Evolutionary conservation across 2,329 filamentous ascomycete genomes (phyloP), one percentile per base, ranked within the genome.

Genomic region (Beauveria varroae): DNA sequence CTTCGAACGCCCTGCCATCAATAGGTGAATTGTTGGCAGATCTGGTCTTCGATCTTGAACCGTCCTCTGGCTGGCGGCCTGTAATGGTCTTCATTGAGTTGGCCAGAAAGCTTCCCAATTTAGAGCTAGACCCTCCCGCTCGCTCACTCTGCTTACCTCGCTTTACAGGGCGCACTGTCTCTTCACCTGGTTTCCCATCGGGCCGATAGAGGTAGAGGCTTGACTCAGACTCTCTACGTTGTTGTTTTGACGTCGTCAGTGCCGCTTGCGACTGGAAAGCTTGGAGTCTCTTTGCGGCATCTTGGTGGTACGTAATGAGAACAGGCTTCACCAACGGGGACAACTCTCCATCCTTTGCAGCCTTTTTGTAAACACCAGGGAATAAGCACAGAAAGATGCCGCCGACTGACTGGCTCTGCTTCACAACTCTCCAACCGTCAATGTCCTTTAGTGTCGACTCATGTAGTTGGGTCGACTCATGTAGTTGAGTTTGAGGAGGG

Each of bases 331-430:
- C 51, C 20, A 54, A 26, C n/a, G 34, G n/a, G 30, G 47, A 26
- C 26, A 54, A 20, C 51, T 43, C 14, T n/a, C 30, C 51, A 9
- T 41, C 51, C 34, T 37, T 18, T 54, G 34, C 28, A 41, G 51
- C 34, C 34, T 1, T 26, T 54, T 54, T 54, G 51, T 54, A 54
- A 41, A 54, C 30, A 54, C 51, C 51, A 26, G 51, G 51, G 20
- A 54, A 54, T 40, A 54, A 34, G 34, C 51, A 54, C 9, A 54
- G 34, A 41, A 54, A 41, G n/a, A 54, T 54, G 51, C 51, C 51
- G 10, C 51, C 51, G 34, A 54, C 51, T n/a, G 34, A 54, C 51
- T 54, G 51, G 34, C n/a, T 54, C 34, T 54, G 51, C 5, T 41
- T 24, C 28, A 54, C 51, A 43, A 24, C 20, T 41, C 51, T 54